phyloP scores from a whole-genome alignment of 371 early-diverging fungal species.

The Batrachochytrium dendrobatidis region DNA sequence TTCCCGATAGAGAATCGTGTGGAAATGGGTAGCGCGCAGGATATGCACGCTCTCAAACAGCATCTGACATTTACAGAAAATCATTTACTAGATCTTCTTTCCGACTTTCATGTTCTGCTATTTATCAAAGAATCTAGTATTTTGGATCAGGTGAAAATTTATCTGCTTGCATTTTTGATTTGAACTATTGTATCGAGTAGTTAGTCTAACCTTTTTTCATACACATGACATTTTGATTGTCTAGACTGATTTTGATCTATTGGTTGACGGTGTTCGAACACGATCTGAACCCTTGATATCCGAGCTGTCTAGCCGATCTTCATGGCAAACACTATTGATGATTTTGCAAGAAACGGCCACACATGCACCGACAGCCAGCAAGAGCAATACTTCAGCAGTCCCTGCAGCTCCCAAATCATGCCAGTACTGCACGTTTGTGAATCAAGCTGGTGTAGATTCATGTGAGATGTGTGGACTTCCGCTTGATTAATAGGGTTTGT shows the following conservation, averaged over 20 bases:
- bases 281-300: conserved; percentile 36
- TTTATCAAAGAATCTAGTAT: conserved; percentile 42
- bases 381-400: conserved; percentile 22
- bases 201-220: not conserved
- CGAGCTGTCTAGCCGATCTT: conserved; percentile 41
- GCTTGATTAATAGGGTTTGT: conserved; percentile 2
- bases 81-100: conserved; percentile 41
- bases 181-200: no score
- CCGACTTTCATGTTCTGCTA: conserved; percentile 80
- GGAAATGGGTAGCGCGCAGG: conserved; percentile 20
- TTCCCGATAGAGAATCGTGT: conserved; percentile 76
- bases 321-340: conserved; percentile 75
- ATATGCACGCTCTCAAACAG: conserved; percentile 31
- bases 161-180: not conserved
- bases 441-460: conserved; percentile 51
- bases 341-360: conserved; percentile 36
- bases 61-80: conserved; percentile 28
- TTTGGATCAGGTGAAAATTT: conserved; percentile 24
- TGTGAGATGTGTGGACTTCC: conserved; percentile 96
- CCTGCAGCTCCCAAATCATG: conserved; percentile 62
- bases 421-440: conserved; percentile 88
- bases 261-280: conserved; percentile 47
- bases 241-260: conserved; percentile 47
- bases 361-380: not conserved
- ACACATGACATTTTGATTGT: not conserved